A percentile compares a stretch with the other conserved stretches of the same genome.
Conservation (phyloP, 2,329 filamentous ascomycete genomes). For the Akanthomyces lecanii region DNA sequence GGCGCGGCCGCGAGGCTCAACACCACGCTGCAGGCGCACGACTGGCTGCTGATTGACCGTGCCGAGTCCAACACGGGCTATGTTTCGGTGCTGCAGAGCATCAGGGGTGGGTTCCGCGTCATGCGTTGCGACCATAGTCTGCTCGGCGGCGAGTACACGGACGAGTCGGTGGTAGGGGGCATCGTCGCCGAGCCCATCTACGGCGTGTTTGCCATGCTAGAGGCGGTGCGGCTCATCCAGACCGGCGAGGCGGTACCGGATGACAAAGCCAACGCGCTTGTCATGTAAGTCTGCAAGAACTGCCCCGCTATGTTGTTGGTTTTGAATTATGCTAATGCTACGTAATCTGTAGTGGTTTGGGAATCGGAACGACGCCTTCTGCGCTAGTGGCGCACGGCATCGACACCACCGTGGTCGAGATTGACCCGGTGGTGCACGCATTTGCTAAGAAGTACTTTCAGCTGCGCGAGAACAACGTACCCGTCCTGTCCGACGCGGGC, state of each 20-base stretch:
- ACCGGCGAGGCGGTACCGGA: conserved; percentile 51
- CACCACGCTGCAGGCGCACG: conserved; percentile 55
- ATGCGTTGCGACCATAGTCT: conserved; percentile 93
- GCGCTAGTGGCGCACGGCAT: conserved; percentile 85
- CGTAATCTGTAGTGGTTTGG: conserved; percentile 61
- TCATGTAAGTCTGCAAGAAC: conserved; percentile 60
- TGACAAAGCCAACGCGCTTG: conserved; percentile 70
- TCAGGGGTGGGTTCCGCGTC: conserved; percentile 66
- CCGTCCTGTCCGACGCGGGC: conserved; percentile 79
- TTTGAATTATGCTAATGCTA: neutral
- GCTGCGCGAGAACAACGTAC: conserved; percentile 70
- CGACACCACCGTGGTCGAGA: conserved; percentile 89
- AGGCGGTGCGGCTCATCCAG: conserved; percentile 80
- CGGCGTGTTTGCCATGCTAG: conserved; percentile 91
- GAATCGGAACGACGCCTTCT: conserved; percentile 85
- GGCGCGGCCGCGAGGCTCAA: conserved; percentile 62
- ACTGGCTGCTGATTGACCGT: conserved; percentile 75
- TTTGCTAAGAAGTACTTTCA: conserved; percentile 81
- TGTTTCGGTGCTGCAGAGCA: conserved; percentile 80
- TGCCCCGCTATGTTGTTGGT: neutral
- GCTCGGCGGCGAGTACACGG: conserved; percentile 85
- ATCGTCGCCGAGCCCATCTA: conserved; percentile 81
- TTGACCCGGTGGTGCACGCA: conserved; percentile 83
- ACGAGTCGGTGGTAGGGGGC: conserved; percentile 39
- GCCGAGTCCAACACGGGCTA: conserved; percentile 88